Percentiles rank a stretch among this genome's conserved stretches.
Evolutionary conservation across 2,329 filamentous ascomycete genomes (phyloP).

Genomic region (Hirsutella rhossiliensis): DNA sequence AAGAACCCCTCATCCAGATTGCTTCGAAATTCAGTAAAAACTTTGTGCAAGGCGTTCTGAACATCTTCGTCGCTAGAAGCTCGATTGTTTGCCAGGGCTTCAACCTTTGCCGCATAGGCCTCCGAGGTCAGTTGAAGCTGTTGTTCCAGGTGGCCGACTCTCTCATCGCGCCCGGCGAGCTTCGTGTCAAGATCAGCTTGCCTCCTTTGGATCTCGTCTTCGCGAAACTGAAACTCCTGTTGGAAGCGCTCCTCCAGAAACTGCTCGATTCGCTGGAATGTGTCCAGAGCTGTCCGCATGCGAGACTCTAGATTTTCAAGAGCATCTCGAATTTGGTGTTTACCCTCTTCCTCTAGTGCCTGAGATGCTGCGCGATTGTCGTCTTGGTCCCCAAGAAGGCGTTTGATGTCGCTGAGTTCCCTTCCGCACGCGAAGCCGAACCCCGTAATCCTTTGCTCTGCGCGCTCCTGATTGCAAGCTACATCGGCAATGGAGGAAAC

Average conservation of each 20-base stretch:
- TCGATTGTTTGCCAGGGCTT: constrained; percentile 5
- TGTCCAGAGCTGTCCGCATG: constrained; percentile 3
- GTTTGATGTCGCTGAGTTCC: background rate
- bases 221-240: constrained; percentile 1
- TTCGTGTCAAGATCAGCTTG: constrained; percentile 7
- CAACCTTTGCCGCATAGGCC: constrained; percentile 8
- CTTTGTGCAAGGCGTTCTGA: constrained; percentile 7
- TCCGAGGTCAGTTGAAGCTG: constrained; percentile 8
- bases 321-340: background rate
- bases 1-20: constrained; percentile 12
- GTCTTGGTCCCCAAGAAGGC: background rate
- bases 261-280: constrained; percentile 7
- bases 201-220: constrained; percentile 1
- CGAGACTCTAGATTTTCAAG: background rate
- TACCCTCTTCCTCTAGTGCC: background rate
- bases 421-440: background rate
- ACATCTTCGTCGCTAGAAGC: constrained; percentile 5
- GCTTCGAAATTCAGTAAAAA: constrained; percentile 8
- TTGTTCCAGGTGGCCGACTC: constrained; percentile 10
- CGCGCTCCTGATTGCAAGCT: background rate
- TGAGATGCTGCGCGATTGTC: background rate
- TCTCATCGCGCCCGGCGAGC: constrained; percentile 9
- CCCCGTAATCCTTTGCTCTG: background rate
- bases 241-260: constrained; percentile 5
- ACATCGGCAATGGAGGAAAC: background rate